phyloP scores from a whole-genome alignment of 495 filamentous ascomycete genomes.

The Lasiosphaeria hispida region DNA sequence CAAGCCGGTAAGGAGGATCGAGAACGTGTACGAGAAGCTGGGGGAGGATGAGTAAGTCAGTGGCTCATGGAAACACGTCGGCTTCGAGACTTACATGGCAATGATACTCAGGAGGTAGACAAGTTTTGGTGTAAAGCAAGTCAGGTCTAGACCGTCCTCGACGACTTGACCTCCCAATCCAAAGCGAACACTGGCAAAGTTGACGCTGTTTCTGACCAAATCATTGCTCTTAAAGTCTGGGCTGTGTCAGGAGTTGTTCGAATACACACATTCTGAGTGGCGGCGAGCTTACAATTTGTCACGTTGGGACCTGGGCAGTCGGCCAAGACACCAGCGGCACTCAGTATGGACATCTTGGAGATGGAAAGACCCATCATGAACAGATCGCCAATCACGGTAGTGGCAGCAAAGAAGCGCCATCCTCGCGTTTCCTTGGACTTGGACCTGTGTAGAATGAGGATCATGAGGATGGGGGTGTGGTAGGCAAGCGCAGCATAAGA shows the following conservation, averaged over 20 bases:
- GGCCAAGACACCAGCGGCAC: constrained; percentile 5
- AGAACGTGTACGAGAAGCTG: constrained; percentile 14
- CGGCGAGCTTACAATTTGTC: constrained; percentile 6
- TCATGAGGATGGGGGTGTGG: constrained; percentile 4
- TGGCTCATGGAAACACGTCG: background rate
- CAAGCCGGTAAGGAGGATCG: constrained; percentile 13
- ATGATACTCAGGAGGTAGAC: constrained; percentile 12
- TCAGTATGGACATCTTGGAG: constrained; percentile 15
- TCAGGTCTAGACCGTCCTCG: background rate
- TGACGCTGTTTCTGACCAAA: constrained; percentile 4
- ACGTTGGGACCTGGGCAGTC: constrained; percentile 8
- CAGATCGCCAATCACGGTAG: constrained; percentile 17
- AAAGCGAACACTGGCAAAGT: background rate
- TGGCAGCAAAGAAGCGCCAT: constrained; percentile 14
- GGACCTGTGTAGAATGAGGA: constrained; percentile 6
- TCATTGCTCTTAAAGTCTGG: constrained; percentile 2
- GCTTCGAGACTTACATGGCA: constrained; percentile 15
- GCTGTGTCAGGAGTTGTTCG: background rate
- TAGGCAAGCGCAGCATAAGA: constrained; percentile 2
- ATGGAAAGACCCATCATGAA: constrained; percentile 18
- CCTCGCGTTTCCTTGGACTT: constrained; percentile 8
- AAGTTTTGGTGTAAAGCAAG: constrained; percentile 13
- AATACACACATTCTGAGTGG: background rate
- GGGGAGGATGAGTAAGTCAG: background rate
- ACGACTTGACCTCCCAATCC: background rate